phyloP scores from a whole-genome alignment of 2,329 filamentous ascomycete genomes.

The Rugonectria rugulosa region DNA sequence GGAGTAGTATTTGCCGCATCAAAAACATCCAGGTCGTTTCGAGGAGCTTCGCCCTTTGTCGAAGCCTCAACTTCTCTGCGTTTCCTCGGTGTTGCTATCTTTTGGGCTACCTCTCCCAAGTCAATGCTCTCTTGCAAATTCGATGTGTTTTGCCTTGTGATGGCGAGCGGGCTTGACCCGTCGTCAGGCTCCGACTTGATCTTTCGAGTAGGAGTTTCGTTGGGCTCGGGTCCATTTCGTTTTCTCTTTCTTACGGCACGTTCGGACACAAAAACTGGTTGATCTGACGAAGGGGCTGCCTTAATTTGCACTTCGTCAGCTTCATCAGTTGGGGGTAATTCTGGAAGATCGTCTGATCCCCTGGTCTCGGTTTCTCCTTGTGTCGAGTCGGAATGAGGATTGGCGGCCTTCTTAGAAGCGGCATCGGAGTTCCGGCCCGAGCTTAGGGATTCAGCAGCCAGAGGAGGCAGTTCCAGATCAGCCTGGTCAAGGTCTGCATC shows the following conservation, averaged over 20 bases:
- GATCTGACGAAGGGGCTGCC: constrained; percentile 62
- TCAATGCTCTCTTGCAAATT: constrained; percentile 66
- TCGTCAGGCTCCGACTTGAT: constrained; percentile 52
- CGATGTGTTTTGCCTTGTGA: constrained; percentile 34
- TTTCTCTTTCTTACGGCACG: constrained; percentile 58
- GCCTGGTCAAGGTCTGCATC: constrained; percentile 37
- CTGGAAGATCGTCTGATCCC: constrained; percentile 34
- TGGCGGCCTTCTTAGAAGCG: constrained; percentile 8
- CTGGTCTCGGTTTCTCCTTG: constrained; percentile 39
- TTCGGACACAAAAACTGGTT: constrained; percentile 59
- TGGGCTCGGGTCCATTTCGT: constrained; percentile 36
- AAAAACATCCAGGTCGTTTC: constrained; percentile 16
- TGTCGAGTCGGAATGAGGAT: constrained; percentile 40
- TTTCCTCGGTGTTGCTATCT: constrained; percentile 47
- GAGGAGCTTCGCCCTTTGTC: constrained; percentile 17
- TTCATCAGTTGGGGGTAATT: constrained; percentile 23
- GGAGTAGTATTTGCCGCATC: constrained; percentile 24
- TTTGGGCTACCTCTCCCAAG: constrained; percentile 49
- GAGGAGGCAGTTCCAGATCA: constrained; percentile 38
- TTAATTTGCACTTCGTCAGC: constrained; percentile 47
- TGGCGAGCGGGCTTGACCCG: constrained; percentile 41
- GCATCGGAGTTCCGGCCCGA: constrained; percentile 13
- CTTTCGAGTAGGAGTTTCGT: constrained; percentile 37
- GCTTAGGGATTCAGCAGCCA: constrained; percentile 31
- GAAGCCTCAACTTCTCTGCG: constrained; percentile 37